phyloP scores from a whole-genome alignment of 2,329 filamentous ascomycete genomes.

The Aspergillus carbonarius region DNA sequence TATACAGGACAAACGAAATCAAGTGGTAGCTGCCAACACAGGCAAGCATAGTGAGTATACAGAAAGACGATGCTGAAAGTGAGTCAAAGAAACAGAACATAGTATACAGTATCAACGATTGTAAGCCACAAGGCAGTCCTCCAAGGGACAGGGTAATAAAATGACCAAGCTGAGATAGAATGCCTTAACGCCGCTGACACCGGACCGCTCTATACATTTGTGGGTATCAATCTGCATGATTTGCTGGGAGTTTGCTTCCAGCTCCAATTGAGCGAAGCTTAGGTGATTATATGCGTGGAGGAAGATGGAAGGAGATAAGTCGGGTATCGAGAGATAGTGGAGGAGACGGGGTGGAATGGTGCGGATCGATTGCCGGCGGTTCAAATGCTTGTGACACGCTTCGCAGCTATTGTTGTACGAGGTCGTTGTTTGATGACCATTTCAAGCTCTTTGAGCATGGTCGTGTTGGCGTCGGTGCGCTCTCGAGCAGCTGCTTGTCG shows the following conservation, averaged over 20 bases:
- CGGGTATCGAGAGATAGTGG: neutral
- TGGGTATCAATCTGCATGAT: constrained; percentile 34
- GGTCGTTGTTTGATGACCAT: constrained; percentile 72
- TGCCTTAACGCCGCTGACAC: constrained; percentile 31
- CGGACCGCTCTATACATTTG: constrained; percentile 33
- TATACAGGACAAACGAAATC: constrained; percentile 10
- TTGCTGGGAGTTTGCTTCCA: constrained; percentile 15
- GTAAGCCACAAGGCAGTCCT: neutral
- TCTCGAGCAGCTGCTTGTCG: constrained; percentile 70
- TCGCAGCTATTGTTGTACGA: constrained; percentile 32
- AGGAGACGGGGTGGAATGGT: neutral
- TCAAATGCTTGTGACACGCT: constrained; percentile 47
- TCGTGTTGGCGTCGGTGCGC: constrained; percentile 75
- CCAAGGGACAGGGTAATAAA: constrained; percentile 7
- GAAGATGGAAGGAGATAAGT: neutral
- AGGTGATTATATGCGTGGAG: constrained; percentile 7
- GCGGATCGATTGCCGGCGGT: neutral
- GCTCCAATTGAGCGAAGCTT: constrained; percentile 10
- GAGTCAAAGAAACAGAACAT: neutral
- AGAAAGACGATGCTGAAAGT: neutral
- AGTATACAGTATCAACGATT: neutral
- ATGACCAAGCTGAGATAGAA: constrained; percentile 14
- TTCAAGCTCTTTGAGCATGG: constrained; percentile 90
- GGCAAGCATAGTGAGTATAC: neutral
- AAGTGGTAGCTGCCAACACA: neutral